Percentiles rank a stretch among this genome's conserved stretches.
These are phyloP conservation scores for Fusarium illudens DNA, from an alignment of 2,329 filamentous ascomycete genomes.

Conservation along the genomic window DNA sequence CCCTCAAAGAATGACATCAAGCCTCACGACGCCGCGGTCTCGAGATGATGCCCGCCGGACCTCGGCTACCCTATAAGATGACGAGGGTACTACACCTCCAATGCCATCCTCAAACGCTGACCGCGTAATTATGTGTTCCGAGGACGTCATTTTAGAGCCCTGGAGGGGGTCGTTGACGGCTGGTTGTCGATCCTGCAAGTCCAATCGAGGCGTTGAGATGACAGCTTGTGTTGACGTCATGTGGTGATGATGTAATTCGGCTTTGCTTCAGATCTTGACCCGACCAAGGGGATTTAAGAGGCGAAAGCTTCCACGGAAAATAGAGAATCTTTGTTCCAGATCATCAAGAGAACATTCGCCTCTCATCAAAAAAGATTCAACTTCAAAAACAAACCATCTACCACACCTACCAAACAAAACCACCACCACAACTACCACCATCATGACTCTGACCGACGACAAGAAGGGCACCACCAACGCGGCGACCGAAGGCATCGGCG, in stretches of 20 bases:
- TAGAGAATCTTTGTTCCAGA: not conserved
- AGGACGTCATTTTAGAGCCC: slow-evolving; percentile 37
- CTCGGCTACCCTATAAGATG: slow-evolving; percentile 20
- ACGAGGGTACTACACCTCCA: slow-evolving; percentile 9
- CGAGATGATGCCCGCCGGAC: slow-evolving; percentile 21
- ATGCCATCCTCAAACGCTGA: slow-evolving; percentile 6
- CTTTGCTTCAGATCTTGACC: slow-evolving; percentile 24
- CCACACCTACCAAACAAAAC: not conserved
- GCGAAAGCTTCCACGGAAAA: slow-evolving; percentile 1
- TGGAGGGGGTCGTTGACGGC: slow-evolving; percentile 28
- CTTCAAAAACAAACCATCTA: not conserved
- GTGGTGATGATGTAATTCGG: slow-evolving; percentile 16
- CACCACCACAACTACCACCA: not conserved
- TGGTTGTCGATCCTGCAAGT: slow-evolving; percentile 14
- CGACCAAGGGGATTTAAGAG: slow-evolving; percentile 16
- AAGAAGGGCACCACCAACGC: slow-evolving; percentile 37
- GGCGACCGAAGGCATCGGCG: slow-evolving; percentile 47
- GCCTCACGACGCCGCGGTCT: not conserved
- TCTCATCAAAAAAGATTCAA: not conserved
- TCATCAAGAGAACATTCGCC: not conserved
- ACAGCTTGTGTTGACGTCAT: slow-evolving; percentile 38
- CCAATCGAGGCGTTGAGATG: slow-evolving; percentile 18
- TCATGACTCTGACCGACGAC: slow-evolving; percentile 35
- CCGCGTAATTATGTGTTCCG: slow-evolving; percentile 32
- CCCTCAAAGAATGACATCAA: slow-evolving; percentile 26